Evolutionary conservation across 768 basidiomycete species (phyloP).

Genomic region (Mycena amicta): DNA sequence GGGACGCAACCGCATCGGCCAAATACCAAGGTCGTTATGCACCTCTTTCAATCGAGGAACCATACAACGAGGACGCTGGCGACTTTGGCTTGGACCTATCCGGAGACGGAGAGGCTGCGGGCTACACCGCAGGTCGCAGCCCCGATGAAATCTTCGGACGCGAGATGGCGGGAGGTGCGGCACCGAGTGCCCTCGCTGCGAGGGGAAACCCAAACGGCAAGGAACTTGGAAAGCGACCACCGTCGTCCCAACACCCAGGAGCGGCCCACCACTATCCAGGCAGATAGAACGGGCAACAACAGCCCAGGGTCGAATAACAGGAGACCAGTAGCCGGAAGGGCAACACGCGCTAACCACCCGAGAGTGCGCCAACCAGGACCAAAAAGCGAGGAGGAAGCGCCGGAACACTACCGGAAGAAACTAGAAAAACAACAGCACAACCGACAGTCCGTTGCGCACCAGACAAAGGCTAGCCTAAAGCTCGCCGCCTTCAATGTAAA

Average conservation of each 20-base stretch:
- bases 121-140: background rate
- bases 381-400: no score
- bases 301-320: no score
- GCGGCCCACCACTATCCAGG: no score
- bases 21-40: background rate
- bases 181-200: no score
- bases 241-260: no score
- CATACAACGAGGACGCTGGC: background rate
- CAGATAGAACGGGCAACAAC: no score
- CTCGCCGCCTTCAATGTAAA: conserved; percentile 18
- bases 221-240: no score
- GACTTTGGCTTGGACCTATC: background rate
- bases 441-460: background rate
- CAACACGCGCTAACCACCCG: no score
- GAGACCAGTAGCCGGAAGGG: no score
- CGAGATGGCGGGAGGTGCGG: background rate
- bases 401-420: background rate
- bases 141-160: no score
- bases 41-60: background rate
- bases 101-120: background rate
- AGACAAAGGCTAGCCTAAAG: conserved; percentile 6
- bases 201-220: no score
- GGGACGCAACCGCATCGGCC: background rate
- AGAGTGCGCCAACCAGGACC: no score
- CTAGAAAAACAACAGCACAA: background rate